Base-by-base conservation (phyloP, 345 rosid genomes). In the Lepidium sativum region DNA sequence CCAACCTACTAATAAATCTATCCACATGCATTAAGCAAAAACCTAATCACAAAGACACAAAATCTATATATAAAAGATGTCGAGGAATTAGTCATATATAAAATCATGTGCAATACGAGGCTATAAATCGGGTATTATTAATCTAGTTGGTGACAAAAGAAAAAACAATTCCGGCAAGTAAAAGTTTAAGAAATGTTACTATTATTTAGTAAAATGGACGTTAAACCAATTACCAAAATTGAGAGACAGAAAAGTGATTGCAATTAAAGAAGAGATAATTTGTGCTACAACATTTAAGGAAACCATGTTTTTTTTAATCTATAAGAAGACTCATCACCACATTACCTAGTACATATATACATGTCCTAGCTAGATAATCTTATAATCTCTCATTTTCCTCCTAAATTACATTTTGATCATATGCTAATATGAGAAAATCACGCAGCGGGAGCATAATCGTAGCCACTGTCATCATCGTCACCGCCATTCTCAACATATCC, bases 381-480 rank as follows among this genome's bases (percentile, higher is more conserved):
- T 13, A 58, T 25, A 34, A 40, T 40, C 23, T n/a, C 41, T 38
- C 38, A 8, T 40, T 27, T 8, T 16, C 23, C 14, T 33, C 67
- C 35, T 35, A 48, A 21, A 34, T 35, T 35, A 63, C 25, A 48
- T 14, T 48, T 48, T 38, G 6, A 4, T 27, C 31, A 8, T 41
- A 27, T 41, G 6, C 50, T 25, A 6, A 11, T 16, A 39, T 40
- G 27, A 60, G 34, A 60, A n/a, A 54, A 70, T 70, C 49, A 70
- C 6, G 69, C 75, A 42, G 69, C 75, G 6, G 69, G 75, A 62
- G 69, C 69, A 54, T 70, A 63, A 70, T 62, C 75, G 3, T 54
- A 70, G 43, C 41, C 63, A 70, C 43, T 20, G 7, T 70, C 75
- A 14, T 70, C 75, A n/a, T 70, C 75, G 17, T 70, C 75, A 17